These are phyloP conservation scores for Ceriops decandra DNA, from an alignment of 345 rosid species.

Conservation along the genomic window DNA sequence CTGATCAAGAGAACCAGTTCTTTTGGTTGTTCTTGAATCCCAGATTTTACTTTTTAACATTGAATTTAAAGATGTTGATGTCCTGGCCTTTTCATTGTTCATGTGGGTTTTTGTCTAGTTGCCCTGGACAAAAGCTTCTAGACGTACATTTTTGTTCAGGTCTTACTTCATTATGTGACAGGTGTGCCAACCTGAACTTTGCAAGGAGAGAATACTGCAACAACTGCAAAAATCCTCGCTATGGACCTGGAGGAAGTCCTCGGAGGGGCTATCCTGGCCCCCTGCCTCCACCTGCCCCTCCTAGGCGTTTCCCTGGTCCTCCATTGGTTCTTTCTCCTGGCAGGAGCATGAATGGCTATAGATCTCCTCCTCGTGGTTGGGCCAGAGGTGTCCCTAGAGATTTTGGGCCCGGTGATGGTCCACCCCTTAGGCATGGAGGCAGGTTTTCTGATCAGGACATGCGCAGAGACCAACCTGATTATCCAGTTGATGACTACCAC, in stretches of 20 bases:
- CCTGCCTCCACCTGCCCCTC: slow-evolving; percentile 36
- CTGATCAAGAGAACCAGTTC: no score
- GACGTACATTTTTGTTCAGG: no score
- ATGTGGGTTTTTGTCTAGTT: neutral
- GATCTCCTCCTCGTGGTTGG: slow-evolving; percentile 80
- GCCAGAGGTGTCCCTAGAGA: slow-evolving; percentile 59
- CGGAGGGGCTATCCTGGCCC: slow-evolving; percentile 57
- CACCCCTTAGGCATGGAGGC: slow-evolving; percentile 46
- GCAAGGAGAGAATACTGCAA: slow-evolving; percentile 76
- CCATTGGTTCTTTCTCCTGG: slow-evolving; percentile 59
- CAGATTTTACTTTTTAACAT: neutral
- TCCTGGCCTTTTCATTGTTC: no score
- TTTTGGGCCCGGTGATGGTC: slow-evolving; percentile 43
- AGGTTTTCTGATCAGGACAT: slow-evolving; percentile 47
- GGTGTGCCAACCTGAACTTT: slow-evolving; percentile 87
- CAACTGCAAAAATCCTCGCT: slow-evolving; percentile 70
- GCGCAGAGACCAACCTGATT: slow-evolving; percentile 50
- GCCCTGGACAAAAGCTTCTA: neutral
- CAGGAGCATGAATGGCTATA: slow-evolving; percentile 52
- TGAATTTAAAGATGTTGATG: neutral
- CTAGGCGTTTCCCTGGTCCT: slow-evolving; percentile 57
- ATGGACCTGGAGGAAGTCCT: slow-evolving; percentile 54
- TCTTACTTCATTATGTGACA: slow-evolving; percentile 15
- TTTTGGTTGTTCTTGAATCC: no score
- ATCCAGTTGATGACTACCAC: slow-evolving; percentile 50